Base-by-base conservation (phyloP, 1,139 yeast species). In the Geotrichum fermentans region DNA sequence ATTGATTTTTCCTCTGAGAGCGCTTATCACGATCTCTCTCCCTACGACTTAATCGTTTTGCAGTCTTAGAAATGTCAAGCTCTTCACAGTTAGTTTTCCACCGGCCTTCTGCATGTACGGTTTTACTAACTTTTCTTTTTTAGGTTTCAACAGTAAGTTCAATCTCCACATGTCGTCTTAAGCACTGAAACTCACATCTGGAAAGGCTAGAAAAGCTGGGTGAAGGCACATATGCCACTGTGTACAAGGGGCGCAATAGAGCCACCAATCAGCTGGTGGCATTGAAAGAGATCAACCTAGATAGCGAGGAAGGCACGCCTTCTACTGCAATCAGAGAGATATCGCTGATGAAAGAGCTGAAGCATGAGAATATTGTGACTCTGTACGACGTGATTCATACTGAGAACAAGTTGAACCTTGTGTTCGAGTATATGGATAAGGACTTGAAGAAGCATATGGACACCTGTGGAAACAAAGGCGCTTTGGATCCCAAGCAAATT, bases 151-250 rank as follows among this genome's bases (percentile, higher is more conserved):
- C 48, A 45, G 48, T 45, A 45, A 32, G 48, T 45, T 28, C 11
- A 17, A 6, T 8, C n/a, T n/a, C 17, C 20, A 20, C 13, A 11
- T 10, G 16, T 13, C 20, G 17, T 26, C 4, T 21, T 34, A 38
- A 52, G 60, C 54, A 57, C 54, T 22, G 13, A 11, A n/a, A n/a
- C n/a, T n/a, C 51, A 32, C 46, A 45, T 49, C n/a, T n/a, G n/a
- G 45, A 14, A 21, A 58, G 61, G 51, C 79, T 90, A 55, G 97
- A 90, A 69, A 89, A 89, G 71, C 77, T 90, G 51, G 97, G 97
- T 35, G 97, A 90, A 68, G 98, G 98, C 52, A 92, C 98, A 1
- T 92, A 92, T 73, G 98, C 98, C 49, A 92, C 97, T 5, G 98
- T 92, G 26, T 92, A 90, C 71, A 90, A 90, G 62, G 98, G 97